Conservation (phyloP, 345 rosid species). For the Salix caprea region DNA sequence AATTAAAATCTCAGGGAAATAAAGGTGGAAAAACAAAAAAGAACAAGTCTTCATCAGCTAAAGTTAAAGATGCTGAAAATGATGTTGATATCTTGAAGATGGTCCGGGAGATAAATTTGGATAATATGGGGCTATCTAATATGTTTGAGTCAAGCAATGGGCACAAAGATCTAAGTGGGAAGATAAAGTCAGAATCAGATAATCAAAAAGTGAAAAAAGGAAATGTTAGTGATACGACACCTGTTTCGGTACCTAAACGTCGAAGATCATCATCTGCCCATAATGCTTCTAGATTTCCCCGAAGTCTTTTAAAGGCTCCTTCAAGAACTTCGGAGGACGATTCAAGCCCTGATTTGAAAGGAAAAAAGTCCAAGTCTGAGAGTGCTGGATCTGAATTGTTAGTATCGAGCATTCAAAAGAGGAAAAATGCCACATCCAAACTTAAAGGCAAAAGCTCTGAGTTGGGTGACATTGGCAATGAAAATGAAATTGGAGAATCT, state of each 20-base stretch:
- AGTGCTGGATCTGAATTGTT: constrained; percentile 34
- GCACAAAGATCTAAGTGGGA: constrained; percentile 46
- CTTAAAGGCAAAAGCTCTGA: constrained; percentile 41
- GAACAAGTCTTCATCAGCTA: constrained; percentile 39
- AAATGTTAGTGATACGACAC: constrained; percentile 45
- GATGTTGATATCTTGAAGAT: constrained; percentile 81
- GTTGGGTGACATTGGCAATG: constrained; percentile 34
- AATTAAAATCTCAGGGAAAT: constrained; percentile 60
- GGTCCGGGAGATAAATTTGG: constrained; percentile 93
- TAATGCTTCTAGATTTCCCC: constrained; percentile 48
- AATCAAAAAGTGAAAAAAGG: constrained; percentile 53
- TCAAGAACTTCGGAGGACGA: constrained; percentile 32
- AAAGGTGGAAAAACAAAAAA: constrained; percentile 53
- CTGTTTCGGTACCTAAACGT: constrained; percentile 70
- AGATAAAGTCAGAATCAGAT: constrained; percentile 32
- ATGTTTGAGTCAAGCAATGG: constrained; percentile 84
- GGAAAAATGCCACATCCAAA: constrained; percentile 34
- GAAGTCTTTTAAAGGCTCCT: constrained; percentile 35
- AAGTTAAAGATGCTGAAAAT: constrained; percentile 46
- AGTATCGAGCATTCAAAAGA: constrained; percentile 39
- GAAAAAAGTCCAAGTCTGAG: constrained; percentile 29
- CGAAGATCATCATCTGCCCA: constrained; percentile 60
- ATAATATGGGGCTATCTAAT: constrained; percentile 43
- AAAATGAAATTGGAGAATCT: constrained; percentile 41
- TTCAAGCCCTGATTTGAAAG: constrained; percentile 35